Conservation (phyloP, 2,329 filamentous ascomycete genomes). For the Penicillium sp. region DNA sequence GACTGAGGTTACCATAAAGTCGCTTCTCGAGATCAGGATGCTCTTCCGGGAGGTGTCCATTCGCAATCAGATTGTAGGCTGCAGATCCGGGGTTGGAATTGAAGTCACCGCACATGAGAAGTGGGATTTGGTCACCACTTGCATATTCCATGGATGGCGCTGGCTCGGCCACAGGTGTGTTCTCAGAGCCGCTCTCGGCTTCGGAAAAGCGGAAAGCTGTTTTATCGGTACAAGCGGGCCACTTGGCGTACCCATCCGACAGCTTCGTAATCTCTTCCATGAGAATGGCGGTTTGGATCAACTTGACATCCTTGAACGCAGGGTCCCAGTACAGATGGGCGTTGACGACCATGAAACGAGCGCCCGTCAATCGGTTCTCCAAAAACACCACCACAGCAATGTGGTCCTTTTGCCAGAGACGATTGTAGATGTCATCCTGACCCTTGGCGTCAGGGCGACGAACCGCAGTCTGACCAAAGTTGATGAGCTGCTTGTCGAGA, state of each 20-base stretch:
- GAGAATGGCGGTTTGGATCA: slow-evolving; percentile 90
- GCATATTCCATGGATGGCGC: slow-evolving; percentile 82
- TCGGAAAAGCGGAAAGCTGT: slow-evolving; percentile 47
- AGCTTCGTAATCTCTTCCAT: slow-evolving; percentile 87
- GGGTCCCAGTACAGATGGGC: slow-evolving; percentile 95
- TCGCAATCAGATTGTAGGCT: slow-evolving; percentile 82
- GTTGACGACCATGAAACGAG: slow-evolving; percentile 86
- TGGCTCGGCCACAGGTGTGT: slow-evolving; percentile 51
- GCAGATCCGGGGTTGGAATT: slow-evolving; percentile 84
- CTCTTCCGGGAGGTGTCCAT: slow-evolving; percentile 68
- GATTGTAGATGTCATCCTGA: slow-evolving; percentile 95
- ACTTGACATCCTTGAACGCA: slow-evolving; percentile 83
- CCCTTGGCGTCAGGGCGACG: slow-evolving; percentile 95
- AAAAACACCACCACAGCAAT: slow-evolving; percentile 89
- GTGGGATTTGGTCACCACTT: slow-evolving; percentile 77
- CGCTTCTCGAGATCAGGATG: slow-evolving; percentile 74
- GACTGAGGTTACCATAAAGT: slow-evolving; percentile 89
- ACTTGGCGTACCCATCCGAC: slow-evolving; percentile 76
- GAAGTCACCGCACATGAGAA: slow-evolving; percentile 91
- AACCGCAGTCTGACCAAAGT: slow-evolving; percentile 87
- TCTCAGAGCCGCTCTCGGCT: slow-evolving; percentile 39
- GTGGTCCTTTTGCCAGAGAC: slow-evolving; percentile 96
- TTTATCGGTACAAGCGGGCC: slow-evolving; percentile 78
- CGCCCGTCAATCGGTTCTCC: slow-evolving; percentile 85
- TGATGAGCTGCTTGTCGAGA: slow-evolving; percentile 88